Conservation (phyloP, 2,329 filamentous ascomycete species). For the Colletotrichum camelliae region DNA sequence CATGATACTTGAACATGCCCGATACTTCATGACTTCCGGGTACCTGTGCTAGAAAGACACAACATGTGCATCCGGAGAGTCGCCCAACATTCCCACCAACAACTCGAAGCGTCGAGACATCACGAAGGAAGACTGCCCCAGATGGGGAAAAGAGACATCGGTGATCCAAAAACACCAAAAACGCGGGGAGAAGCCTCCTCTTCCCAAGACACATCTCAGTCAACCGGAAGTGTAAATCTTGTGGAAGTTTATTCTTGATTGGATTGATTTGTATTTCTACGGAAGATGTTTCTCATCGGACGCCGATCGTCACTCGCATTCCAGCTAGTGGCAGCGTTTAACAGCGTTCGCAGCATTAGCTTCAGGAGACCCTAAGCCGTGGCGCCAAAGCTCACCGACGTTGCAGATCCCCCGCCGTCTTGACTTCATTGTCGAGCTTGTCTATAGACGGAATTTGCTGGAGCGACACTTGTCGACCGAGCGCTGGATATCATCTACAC, state of each 20-base stretch:
- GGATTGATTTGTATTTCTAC: background rate
- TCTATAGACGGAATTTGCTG: background rate
- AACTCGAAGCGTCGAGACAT: background rate
- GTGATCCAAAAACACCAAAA: background rate
- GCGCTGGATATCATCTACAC: background rate
- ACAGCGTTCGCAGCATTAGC: background rate
- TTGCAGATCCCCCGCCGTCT: constrained; percentile 8
- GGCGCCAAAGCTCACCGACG: background rate
- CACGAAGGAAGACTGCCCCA: background rate
- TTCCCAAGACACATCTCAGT: background rate
- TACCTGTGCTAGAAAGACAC: accelerated
- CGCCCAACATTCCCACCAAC: background rate
- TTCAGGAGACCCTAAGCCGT: background rate
- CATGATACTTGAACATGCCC: background rate
- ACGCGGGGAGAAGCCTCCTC: background rate
- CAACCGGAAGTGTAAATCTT: background rate
- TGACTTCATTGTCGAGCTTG: background rate
- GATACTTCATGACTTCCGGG: background rate
- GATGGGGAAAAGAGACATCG: background rate
- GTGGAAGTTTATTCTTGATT: background rate
- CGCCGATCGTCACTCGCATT: background rate
- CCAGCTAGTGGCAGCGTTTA: background rate
- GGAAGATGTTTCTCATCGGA: background rate
- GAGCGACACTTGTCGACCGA: background rate
- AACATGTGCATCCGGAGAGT: background rate